phyloP scores from a whole-genome alignment of 208 protist genomes.

The Histomonas meleagridis region DNA sequence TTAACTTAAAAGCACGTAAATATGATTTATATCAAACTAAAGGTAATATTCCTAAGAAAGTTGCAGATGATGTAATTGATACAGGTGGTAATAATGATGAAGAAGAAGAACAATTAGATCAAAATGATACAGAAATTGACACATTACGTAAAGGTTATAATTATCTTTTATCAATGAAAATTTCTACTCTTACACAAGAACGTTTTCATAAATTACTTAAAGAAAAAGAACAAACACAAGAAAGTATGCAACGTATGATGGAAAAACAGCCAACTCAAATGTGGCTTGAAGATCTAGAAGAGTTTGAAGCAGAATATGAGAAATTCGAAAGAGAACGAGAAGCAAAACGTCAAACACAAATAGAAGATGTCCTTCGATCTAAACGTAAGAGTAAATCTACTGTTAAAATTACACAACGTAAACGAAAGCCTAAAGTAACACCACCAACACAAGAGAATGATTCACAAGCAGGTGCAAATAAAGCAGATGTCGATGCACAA shows the following conservation, averaged over 20 bases:
- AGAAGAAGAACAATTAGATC: not conserved
- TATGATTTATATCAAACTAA: conserved; percentile 64
- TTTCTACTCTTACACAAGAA: conserved; percentile 88
- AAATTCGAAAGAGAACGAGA: not conserved
- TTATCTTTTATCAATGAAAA: conserved; percentile 90
- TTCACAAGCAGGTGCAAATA: not conserved
- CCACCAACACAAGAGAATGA: not conserved
- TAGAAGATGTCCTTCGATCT: not conserved
- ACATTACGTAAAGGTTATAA: conserved; percentile 70
- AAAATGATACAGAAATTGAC: not conserved
- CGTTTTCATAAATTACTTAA: conserved; percentile 72
- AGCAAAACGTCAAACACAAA: not conserved
- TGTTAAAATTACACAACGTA: not conserved
- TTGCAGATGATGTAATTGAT: conserved; percentile 35
- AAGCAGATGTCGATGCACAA: not conserved
- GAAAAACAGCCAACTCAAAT: conserved; percentile 58
- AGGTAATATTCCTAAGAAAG: conserved; percentile 5
- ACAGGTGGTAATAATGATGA: conserved; percentile 39
- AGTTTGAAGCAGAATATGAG: conserved; percentile 37
- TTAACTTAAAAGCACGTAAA: conserved; percentile 66
- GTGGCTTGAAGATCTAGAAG: conserved; percentile 51
- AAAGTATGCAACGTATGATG: conserved; percentile 65
- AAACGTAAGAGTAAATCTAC: not conserved
- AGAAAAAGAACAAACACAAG: conserved; percentile 59
- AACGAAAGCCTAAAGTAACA: not conserved